Conservation (phyloP, 805 yeast species). For the Myxozyma monticola region DNA sequence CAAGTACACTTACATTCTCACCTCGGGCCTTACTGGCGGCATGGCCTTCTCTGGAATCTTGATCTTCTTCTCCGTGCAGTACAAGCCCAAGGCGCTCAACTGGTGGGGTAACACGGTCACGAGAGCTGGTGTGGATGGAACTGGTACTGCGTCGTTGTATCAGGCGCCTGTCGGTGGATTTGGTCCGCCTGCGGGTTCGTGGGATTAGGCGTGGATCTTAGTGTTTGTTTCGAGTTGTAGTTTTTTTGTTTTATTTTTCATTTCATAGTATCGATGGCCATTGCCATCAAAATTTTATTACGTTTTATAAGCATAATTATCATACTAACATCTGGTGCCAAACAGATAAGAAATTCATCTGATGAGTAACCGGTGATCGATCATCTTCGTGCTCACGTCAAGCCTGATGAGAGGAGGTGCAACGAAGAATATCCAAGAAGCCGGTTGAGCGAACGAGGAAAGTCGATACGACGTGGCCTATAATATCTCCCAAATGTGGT, state of each 20-base stretch:
- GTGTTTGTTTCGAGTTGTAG: constrained; percentile 46
- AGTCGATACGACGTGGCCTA: too few species aligned
- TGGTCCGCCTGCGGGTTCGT: constrained; percentile 39
- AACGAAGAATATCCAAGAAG: too few species aligned
- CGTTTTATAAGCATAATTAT: not conserved
- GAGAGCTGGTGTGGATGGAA: constrained; percentile 24
- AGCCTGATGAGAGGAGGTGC: too few species aligned
- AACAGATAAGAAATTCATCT: too few species aligned
- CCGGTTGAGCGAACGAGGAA: too few species aligned
- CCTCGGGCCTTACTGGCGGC: constrained; percentile 67
- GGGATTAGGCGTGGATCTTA: constrained; percentile 37
- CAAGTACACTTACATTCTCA: constrained; percentile 65
- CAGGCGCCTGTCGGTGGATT: constrained; percentile 21
- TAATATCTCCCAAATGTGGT: too few species aligned
- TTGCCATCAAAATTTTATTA: too few species aligned
- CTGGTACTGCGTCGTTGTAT: constrained; percentile 11
- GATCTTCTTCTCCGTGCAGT: constrained; percentile 54
- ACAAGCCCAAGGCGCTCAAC: constrained; percentile 41
- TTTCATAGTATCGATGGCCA: too few species aligned
- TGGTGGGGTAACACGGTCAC: constrained; percentile 67
- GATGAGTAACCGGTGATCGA: too few species aligned
- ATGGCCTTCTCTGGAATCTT: constrained; percentile 62
- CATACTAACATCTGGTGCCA: not conserved
- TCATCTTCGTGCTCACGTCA: too few species aligned
- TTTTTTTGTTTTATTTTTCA: too few species aligned